These are phyloP conservation scores for Trametes versicolor DNA, from an alignment of 1,284 basidiomycete genomes.

Conservation along the genomic window DNA sequence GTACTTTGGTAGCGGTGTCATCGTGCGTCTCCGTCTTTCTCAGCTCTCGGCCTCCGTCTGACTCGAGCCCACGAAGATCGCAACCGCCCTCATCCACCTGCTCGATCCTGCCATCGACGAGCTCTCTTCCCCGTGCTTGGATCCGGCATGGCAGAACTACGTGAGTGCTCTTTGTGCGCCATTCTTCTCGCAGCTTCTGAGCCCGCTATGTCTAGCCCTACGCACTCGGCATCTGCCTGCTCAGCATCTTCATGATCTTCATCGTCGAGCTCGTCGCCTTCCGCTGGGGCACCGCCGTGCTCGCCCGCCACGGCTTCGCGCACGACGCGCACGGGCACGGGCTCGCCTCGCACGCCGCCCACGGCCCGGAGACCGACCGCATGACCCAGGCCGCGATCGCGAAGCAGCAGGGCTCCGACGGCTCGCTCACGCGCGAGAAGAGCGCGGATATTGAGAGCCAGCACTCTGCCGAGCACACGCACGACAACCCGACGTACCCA, in stretches of 20 bases:
- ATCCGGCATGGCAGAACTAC: constrained; percentile 76
- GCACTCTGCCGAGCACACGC: constrained; percentile 12
- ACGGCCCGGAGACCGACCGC: constrained; percentile 64
- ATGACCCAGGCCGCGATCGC: constrained; percentile 25
- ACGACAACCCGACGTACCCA: constrained; percentile 19
- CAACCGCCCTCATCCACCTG: constrained; percentile 92
- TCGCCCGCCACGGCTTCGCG: constrained; percentile 60
- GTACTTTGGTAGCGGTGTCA: constrained; percentile 95
- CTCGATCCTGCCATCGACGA: constrained; percentile 80
- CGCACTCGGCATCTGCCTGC: constrained; percentile 81
- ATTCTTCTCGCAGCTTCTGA: background rate
- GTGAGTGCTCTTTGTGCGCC: constrained; percentile 53
- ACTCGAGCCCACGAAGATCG: constrained; percentile 63
- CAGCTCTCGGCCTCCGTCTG: constrained; percentile 24
- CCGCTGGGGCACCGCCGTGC: constrained; percentile 77
- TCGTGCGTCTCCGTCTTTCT: constrained; percentile 58
- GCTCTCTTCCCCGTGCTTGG: constrained; percentile 79
- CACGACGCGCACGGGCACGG: constrained; percentile 78
- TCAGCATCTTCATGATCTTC: constrained; percentile 87
- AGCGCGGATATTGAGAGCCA: constrained; percentile 26
- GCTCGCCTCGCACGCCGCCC: constrained; percentile 71
- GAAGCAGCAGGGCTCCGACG: constrained; percentile 26
- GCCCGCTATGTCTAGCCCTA: constrained; percentile 63
- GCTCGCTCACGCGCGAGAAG: constrained; percentile 30
- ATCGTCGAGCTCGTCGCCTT: constrained; percentile 88